These are phyloP conservation scores for Royoungia palumana DNA, from an alignment of 768 basidiomycete genomes.

Conservation along the genomic window DNA sequence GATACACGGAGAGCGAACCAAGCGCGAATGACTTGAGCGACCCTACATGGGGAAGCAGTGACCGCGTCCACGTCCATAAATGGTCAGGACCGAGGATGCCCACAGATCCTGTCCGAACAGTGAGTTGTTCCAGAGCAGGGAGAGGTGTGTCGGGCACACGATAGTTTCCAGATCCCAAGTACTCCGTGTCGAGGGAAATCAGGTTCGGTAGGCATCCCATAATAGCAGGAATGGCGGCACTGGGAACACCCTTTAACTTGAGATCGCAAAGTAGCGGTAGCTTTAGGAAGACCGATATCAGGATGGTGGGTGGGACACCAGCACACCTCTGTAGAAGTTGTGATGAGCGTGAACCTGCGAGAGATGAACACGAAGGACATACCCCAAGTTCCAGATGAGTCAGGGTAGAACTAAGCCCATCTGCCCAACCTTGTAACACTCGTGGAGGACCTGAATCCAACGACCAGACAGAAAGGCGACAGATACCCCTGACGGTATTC, in stretches of 20 bases:
- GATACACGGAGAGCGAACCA: slow-evolving; percentile 27
- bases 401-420: slow-evolving; percentile 49
- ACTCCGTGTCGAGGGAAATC: slow-evolving; percentile 62
- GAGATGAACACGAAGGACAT: slow-evolving; percentile 39
- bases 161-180: slow-evolving; percentile 35
- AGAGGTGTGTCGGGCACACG: slow-evolving; percentile 23
- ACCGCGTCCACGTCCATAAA: slow-evolving; percentile 29
- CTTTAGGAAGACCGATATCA: slow-evolving; percentile 59
- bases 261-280: slow-evolving; percentile 55
- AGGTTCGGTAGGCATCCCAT: slow-evolving; percentile 58
- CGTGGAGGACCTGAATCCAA: slow-evolving; percentile 60
- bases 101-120: slow-evolving; percentile 23
- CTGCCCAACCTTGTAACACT: slow-evolving; percentile 61
- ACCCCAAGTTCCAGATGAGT: slow-evolving; percentile 69
- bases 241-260: slow-evolving; percentile 61
- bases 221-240: slow-evolving; percentile 54
- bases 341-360: slow-evolving; percentile 25
- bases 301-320: slow-evolving; percentile 57
- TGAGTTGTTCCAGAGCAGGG: slow-evolving; percentile 24
- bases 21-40: slow-evolving; percentile 27
- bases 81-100: slow-evolving; percentile 28
- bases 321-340: slow-evolving; percentile 45
- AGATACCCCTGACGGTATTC: slow-evolving; percentile 47
- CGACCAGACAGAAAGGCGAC: slow-evolving; percentile 62
- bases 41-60: slow-evolving; percentile 24